These are phyloP conservation scores for Anaeromyces robustus DNA, from an alignment of 192 early-diverging fungal species.

Conservation along the genomic window DNA sequence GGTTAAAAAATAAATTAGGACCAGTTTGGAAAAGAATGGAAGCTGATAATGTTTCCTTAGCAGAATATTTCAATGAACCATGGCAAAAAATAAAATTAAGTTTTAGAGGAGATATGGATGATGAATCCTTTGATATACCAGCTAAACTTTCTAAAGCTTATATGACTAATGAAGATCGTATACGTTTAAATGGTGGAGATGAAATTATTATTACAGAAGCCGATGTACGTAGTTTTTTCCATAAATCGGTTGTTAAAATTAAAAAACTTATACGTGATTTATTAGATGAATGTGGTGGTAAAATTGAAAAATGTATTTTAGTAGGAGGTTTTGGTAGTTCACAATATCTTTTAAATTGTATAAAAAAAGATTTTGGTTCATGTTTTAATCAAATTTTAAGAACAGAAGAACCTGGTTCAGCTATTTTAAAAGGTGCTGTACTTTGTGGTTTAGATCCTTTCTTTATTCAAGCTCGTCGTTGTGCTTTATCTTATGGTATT, in stretches of 20 bases:
- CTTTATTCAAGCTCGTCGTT: background rate
- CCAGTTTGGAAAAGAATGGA: background rate
- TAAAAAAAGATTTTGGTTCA: background rate
- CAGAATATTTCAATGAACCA: background rate
- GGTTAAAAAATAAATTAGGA: background rate
- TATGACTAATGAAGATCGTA: background rate
- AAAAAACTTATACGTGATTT: background rate
- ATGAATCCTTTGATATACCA: background rate
- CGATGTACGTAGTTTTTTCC: background rate
- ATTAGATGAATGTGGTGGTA: background rate
- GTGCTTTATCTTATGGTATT: background rate
- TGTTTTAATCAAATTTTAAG: background rate
- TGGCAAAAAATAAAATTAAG: background rate
- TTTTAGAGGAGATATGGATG: background rate
- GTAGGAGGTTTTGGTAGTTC: background rate
- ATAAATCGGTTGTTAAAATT: background rate
- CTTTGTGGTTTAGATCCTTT: conserved; percentile 1
- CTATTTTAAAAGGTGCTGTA: conserved; percentile 3
- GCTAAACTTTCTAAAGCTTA: background rate
- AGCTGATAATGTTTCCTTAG: background rate
- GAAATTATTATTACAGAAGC: background rate
- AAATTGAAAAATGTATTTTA: background rate
- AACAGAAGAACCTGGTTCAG: background rate
- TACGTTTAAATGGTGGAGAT: background rate
- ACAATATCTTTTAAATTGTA: background rate